These are phyloP conservation scores for Pseudocercospora eumusae DNA, from an alignment of 2,329 filamentous ascomycete species.

Conservation along the genomic window DNA sequence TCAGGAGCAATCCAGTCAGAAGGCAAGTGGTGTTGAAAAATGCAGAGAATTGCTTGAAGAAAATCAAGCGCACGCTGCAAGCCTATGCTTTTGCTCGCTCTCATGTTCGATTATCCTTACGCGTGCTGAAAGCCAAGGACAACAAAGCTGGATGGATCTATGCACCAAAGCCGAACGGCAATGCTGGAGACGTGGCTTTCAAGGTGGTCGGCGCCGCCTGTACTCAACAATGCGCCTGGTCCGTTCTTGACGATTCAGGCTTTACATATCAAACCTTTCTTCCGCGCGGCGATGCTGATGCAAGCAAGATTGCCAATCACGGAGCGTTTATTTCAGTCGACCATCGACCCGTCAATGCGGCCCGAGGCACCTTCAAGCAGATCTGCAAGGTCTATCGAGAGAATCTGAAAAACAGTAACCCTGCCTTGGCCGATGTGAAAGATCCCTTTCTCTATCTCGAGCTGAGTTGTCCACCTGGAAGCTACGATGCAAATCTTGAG, in stretches of 20 bases:
- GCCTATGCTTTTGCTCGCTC: slow-evolving; percentile 68
- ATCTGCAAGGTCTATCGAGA: slow-evolving; percentile 57
- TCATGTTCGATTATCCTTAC: slow-evolving; percentile 61
- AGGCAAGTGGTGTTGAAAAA: slow-evolving; percentile 60
- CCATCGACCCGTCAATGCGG: slow-evolving; percentile 61
- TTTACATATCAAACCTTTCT: slow-evolving; percentile 61
- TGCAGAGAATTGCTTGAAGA: slow-evolving; percentile 57
- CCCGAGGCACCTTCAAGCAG: slow-evolving; percentile 61
- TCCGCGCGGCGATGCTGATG: slow-evolving; percentile 53
- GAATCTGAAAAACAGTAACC: slow-evolving; percentile 44
- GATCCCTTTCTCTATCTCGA: slow-evolving; percentile 65
- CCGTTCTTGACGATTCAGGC: slow-evolving; percentile 39
- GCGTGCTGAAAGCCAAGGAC: slow-evolving; percentile 56
- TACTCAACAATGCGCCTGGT: slow-evolving; percentile 56
- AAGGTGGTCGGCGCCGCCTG: slow-evolving; percentile 63
- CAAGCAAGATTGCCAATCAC: slow-evolving; percentile 43
- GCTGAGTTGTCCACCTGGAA: slow-evolving; percentile 61
- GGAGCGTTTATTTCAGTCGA: slow-evolving; percentile 68
- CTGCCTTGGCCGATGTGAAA: slow-evolving; percentile 40
- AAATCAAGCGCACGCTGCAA: slow-evolving; percentile 62
- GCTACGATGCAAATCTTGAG: slow-evolving; percentile 72
- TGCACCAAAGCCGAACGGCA: slow-evolving; percentile 55
- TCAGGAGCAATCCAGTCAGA: slow-evolving; percentile 64
- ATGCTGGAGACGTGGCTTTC: slow-evolving; percentile 59
- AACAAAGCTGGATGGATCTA: slow-evolving; percentile 63